Conservation (phyloP, 805 yeast genomes). For the Metschnikowia cubensis region DNA sequence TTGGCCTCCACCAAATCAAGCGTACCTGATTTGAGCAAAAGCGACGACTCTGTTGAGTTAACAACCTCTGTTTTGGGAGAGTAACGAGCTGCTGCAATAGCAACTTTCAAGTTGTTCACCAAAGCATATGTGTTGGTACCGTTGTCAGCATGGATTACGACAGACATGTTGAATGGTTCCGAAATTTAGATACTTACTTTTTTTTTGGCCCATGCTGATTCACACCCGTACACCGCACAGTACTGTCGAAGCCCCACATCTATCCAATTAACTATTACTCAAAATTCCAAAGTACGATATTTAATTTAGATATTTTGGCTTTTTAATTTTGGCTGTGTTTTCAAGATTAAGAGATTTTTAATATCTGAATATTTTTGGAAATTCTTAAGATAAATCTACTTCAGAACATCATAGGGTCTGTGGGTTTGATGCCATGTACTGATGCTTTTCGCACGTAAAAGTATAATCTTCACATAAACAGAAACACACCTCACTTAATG, state of each 20-base stretch:
- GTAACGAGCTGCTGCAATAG: slow-evolving; percentile 21
- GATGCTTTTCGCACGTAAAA: background rate
- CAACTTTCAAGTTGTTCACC: slow-evolving; percentile 24
- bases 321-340: too few relatives aligned
- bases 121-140: slow-evolving; percentile 19
- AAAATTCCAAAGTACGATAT: too few relatives aligned
- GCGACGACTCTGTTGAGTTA: slow-evolving; percentile 22
- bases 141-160: slow-evolving; percentile 15
- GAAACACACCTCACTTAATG: background rate
- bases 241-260: background rate
- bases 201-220: background rate
- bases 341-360: background rate
- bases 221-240: slow-evolving; percentile 11
- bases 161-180: slow-evolving; percentile 9
- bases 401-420: too few relatives aligned
- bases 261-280: background rate
- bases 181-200: background rate
- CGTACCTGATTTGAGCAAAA: slow-evolving; percentile 30
- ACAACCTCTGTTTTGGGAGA: slow-evolving; percentile 15
- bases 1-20: slow-evolving; percentile 60
- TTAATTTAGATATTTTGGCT: too few relatives aligned
- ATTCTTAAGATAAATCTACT: too few relatives aligned
- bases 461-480: background rate
- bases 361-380: background rate
- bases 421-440: too few relatives aligned